A percentile compares a stretch with the other conserved stretches of the same genome.
Conservation (phyloP, 1,284 basidiomycete genomes). For the Uromyces viciae-fabae region DNA sequence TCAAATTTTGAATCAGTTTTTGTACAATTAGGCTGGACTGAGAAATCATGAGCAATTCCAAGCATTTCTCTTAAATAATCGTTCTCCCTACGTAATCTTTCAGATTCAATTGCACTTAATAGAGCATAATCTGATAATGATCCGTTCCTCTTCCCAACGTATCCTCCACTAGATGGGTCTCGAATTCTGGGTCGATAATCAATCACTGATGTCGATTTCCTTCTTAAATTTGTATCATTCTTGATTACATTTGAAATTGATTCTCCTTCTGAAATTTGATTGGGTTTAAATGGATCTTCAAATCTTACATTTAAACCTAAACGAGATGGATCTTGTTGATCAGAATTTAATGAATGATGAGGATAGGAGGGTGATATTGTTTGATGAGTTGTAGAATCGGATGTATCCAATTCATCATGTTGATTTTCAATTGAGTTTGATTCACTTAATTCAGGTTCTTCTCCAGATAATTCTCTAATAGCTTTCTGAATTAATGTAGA, state of each 20-base stretch:
- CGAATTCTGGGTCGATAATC: constrained; percentile 33
- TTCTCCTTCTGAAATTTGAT: constrained; percentile 50
- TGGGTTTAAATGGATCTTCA: constrained; percentile 27
- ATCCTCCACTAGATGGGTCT: constrained; percentile 36
- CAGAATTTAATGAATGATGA: neutral
- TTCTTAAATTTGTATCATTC: constrained; percentile 54
- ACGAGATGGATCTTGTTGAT: neutral
- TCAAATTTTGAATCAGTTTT: neutral
- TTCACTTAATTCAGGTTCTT: constrained; percentile 58
- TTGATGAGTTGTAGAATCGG: neutral
- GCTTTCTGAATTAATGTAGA: constrained; percentile 41
- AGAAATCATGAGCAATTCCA: constrained; percentile 59
- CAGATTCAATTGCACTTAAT: constrained; percentile 77
- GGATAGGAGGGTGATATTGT: neutral
- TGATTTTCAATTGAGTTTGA: constrained; percentile 20
- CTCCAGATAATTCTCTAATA: constrained; percentile 33
- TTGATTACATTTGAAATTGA: too few relatives aligned
- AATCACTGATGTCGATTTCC: constrained; percentile 18
- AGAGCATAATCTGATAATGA: constrained; percentile 68
- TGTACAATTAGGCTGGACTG: neutral
- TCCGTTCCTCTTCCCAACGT: constrained; percentile 31
- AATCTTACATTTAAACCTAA: neutral
- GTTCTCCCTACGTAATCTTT: constrained; percentile 75
- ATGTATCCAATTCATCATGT: neutral
- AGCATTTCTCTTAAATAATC: constrained; percentile 68